Percentiles rank a stretch among this genome's conserved stretches.
Conservation (phyloP, 441 rosid species). For the Macaranga tanarius region DNA sequence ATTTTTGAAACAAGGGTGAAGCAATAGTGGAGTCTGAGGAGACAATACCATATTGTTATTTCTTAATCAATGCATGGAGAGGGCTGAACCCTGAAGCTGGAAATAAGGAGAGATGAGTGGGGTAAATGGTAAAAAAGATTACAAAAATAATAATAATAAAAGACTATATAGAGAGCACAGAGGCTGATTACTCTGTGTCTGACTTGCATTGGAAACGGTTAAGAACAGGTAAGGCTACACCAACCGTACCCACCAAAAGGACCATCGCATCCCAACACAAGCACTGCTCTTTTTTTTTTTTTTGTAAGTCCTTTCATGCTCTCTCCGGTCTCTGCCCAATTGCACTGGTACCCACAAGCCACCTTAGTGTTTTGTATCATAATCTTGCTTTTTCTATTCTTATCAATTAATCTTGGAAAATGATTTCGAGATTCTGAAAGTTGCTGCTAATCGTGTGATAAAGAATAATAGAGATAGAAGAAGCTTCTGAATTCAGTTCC, state of each 20-base stretch:
- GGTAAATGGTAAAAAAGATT: background rate
- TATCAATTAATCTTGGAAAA: constrained; percentile 1
- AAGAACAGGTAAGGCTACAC: constrained; percentile 25
- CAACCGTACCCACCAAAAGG: constrained; percentile 30
- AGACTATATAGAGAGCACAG: background rate
- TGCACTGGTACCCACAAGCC: constrained; percentile 28
- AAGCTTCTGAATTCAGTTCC: constrained; percentile 8
- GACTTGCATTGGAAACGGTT: constrained; percentile 34
- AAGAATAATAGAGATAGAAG: background rate
- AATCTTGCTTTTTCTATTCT: background rate
- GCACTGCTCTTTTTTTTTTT: constrained; percentile 10
- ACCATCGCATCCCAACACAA: constrained; percentile 13
- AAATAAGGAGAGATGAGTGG: constrained; percentile 5
- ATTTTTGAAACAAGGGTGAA: constrained; percentile 1
- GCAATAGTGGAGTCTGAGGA: constrained; percentile 45
- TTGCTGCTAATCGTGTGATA: constrained; percentile 5
- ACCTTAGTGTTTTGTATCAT: constrained; percentile 33
- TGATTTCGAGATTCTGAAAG: background rate
- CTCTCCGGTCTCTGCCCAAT: background rate
- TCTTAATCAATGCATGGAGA: constrained; percentile 47
- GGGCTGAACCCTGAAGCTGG: constrained; percentile 26
- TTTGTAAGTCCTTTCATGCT: constrained; percentile 26
- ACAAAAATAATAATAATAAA: no score
- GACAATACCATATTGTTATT: constrained; percentile 61
- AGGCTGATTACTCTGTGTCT: constrained; percentile 23